Conservation (phyloP, 1,284 basidiomycete genomes). For the Pascua sp. region DNA sequence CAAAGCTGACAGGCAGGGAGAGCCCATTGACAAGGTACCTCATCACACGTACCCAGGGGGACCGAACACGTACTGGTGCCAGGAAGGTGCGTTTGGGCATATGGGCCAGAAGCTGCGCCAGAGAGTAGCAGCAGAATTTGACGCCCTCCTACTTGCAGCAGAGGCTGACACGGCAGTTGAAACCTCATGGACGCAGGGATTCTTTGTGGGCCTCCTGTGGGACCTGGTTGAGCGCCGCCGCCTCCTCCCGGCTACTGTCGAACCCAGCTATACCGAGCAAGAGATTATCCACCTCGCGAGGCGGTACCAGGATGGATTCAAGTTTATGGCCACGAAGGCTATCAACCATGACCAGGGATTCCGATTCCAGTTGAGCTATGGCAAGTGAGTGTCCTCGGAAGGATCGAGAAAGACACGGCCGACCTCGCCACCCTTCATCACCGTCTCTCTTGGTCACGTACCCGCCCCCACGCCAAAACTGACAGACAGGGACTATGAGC, state of each 20-base stretch:
- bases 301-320: slow-evolving; percentile 32
- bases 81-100: slow-evolving; percentile 20
- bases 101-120: too few relatives aligned
- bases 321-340: slow-evolving; percentile 21
- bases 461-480: neutral
- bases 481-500: slow-evolving; percentile 25
- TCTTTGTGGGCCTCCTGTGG: slow-evolving; percentile 42
- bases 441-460: too few relatives aligned
- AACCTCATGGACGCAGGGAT: slow-evolving; percentile 38
- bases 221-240: slow-evolving; percentile 29
- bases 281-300: slow-evolving; percentile 29
- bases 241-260: slow-evolving; percentile 22
- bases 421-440: too few relatives aligned
- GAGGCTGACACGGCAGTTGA: slow-evolving; percentile 16
- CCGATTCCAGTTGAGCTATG: slow-evolving; percentile 38
- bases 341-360: slow-evolving; percentile 44
- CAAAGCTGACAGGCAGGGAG: slow-evolving; percentile 12
- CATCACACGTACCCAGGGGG: slow-evolving; percentile 36
- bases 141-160: too few relatives aligned
- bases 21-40: slow-evolving; percentile 24
- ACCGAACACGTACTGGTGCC: slow-evolving; percentile 31
- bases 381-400: slow-evolving; percentile 23
- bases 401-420: neutral
- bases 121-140: too few relatives aligned
- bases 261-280: slow-evolving; percentile 19